Conservation (phyloP, 106 monocot genomes). For the Allium fistulosum region DNA sequence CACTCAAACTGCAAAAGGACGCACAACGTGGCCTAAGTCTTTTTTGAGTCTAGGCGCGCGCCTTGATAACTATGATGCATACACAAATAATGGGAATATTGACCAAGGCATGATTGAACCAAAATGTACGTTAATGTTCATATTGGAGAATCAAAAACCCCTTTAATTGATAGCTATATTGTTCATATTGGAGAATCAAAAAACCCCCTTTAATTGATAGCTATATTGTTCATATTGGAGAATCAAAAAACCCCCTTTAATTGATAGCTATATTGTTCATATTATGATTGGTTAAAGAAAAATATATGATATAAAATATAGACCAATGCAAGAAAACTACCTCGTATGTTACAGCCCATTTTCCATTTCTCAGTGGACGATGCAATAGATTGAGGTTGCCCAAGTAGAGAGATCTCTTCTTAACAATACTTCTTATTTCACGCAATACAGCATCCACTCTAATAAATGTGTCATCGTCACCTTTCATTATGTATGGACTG, state of each 20-base stretch:
- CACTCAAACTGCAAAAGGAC: too few relatives aligned
- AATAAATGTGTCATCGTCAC: constrained; percentile 95
- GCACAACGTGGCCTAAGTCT: too few relatives aligned
- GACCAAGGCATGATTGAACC: too few relatives aligned
- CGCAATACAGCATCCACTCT: constrained; percentile 72
- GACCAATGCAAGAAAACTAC: constrained; percentile 14
- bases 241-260: neutral
- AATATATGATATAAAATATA: neutral
- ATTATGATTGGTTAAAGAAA: neutral
- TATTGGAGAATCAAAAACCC: neutral
- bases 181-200: neutral
- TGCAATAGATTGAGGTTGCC: constrained; percentile 91
- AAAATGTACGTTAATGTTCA: neutral
- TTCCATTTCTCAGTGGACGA: constrained; percentile 85
- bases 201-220: neutral
- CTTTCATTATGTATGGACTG: constrained; percentile 86
- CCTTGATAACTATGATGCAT: too few relatives aligned
- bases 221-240: neutral
- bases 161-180: neutral
- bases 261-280: neutral
- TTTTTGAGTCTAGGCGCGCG: too few relatives aligned
- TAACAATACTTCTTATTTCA: constrained; percentile 29
- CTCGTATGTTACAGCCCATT: constrained; percentile 95
- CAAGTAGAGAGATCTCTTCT: constrained; percentile 66
- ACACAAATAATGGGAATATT: too few relatives aligned